These are phyloP conservation scores for Aspergillus aculeatus DNA, from an alignment of 2,329 filamentous ascomycete genomes.

Conservation along the genomic window DNA sequence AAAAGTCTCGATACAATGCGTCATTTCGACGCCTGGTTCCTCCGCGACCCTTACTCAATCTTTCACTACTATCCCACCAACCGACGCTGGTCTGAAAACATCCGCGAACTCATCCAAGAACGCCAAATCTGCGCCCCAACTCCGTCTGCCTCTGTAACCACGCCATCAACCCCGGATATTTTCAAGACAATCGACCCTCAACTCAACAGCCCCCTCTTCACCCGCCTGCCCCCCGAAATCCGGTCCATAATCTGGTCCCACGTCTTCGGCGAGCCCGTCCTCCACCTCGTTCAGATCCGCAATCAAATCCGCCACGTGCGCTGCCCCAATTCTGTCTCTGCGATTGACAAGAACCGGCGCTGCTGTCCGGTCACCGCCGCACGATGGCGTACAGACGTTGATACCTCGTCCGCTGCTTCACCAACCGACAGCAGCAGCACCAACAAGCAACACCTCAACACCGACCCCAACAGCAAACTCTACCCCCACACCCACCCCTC, in stretches of 20 bases:
- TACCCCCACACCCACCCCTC: slow-evolving; percentile 36
- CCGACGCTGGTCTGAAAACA: slow-evolving; percentile 35
- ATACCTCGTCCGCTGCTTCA: background rate
- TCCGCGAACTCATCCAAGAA: slow-evolving; percentile 36
- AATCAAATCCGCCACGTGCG: slow-evolving; percentile 38
- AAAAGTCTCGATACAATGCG: slow-evolving; percentile 26
- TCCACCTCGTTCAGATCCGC: slow-evolving; percentile 39
- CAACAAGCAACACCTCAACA: slow-evolving; percentile 8
- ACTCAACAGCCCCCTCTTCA: slow-evolving; percentile 22
- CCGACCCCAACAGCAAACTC: slow-evolving; percentile 26
- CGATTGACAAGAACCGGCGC: slow-evolving; percentile 30
- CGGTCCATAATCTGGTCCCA: slow-evolving; percentile 40
- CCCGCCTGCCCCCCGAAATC: slow-evolving; percentile 36
- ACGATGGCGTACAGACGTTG: slow-evolving; percentile 28
- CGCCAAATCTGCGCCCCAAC: slow-evolving; percentile 36
- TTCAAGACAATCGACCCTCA: slow-evolving; percentile 21
- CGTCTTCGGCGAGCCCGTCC: slow-evolving; percentile 33
- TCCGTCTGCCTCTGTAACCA: background rate
- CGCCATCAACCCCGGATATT: slow-evolving; percentile 13
- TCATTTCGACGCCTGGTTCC: slow-evolving; percentile 41
- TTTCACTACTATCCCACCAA: slow-evolving; percentile 40
- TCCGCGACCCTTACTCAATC: slow-evolving; percentile 41
- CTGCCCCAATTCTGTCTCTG: slow-evolving; percentile 24
- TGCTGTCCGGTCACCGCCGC: slow-evolving; percentile 35
- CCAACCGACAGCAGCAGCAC: slow-evolving; percentile 13